Conservation (phyloP, 2,329 filamentous ascomycete species). For the Hymenoscyphus albidus region DNA sequence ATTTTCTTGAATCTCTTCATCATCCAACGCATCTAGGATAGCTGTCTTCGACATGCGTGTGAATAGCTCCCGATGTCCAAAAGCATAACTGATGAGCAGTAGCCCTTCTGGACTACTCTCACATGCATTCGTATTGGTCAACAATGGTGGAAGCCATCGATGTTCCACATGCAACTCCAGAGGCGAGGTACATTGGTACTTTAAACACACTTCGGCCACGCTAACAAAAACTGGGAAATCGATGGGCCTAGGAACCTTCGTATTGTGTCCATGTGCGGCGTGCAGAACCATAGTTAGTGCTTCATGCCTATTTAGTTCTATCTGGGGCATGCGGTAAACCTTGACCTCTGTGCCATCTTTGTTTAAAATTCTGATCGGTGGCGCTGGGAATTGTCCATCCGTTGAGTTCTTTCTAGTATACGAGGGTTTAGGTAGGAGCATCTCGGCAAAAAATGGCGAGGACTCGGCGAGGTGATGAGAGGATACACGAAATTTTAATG, state of each 20-base stretch:
- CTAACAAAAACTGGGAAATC: conserved; percentile 49
- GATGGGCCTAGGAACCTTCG: conserved; percentile 44
- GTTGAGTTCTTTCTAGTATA: conserved; percentile 19
- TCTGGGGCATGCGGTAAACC: conserved; percentile 51
- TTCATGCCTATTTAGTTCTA: conserved; percentile 42
- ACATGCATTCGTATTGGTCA: conserved; percentile 42
- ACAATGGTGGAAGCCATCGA: conserved; percentile 50
- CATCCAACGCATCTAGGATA: conserved; percentile 44
- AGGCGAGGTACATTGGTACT: conserved; percentile 50
- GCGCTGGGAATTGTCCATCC: conserved; percentile 26
- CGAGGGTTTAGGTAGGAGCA: conserved; percentile 37
- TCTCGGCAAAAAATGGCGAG: conserved; percentile 49
- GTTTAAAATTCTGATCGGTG: conserved; percentile 38
- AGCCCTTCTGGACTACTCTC: conserved; percentile 49
- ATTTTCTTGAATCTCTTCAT: conserved; percentile 42
- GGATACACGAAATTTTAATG: conserved; percentile 49
- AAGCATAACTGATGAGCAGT: conserved; percentile 50
- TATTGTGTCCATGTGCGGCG: conserved; percentile 49
- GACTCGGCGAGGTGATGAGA: conserved; percentile 48
- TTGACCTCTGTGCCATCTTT: conserved; percentile 44
- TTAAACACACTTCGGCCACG: conserved; percentile 47
- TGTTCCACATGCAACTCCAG: conserved; percentile 49
- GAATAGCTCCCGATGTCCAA: conserved; percentile 48
- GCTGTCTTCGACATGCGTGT: conserved; percentile 47
- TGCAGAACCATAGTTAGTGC: conserved; percentile 47